phyloP scores from a whole-genome alignment of 202 grass and related monocot genomes.

The Setaria italica region DNA sequence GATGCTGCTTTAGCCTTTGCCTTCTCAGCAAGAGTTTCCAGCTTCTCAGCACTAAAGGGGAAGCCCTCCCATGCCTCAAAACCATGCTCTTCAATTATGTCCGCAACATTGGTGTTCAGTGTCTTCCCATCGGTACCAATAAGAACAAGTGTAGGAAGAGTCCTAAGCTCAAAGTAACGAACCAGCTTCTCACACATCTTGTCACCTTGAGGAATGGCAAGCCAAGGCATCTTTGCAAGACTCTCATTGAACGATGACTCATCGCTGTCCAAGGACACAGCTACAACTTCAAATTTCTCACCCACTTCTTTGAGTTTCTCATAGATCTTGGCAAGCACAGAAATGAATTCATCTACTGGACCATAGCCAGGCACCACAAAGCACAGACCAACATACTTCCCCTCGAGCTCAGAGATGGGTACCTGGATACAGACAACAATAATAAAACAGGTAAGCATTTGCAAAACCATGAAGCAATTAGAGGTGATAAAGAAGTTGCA shows the following conservation, averaged over 20 bases:
- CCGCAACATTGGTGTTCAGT: slow-evolving; percentile 56
- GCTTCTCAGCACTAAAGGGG: slow-evolving; percentile 75
- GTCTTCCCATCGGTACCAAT: slow-evolving; percentile 90
- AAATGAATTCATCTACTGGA: slow-evolving; percentile 57
- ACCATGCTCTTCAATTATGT: slow-evolving; percentile 69
- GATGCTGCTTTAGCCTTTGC: slow-evolving; percentile 63
- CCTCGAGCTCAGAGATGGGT: slow-evolving; percentile 75
- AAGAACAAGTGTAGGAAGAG: slow-evolving; percentile 73
- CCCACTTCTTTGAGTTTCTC: slow-evolving; percentile 74
- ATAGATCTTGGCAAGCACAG: slow-evolving; percentile 67
- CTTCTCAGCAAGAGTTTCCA: slow-evolving; percentile 72
- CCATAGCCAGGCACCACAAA: slow-evolving; percentile 39
- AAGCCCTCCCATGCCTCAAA: slow-evolving; percentile 77
- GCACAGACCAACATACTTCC: slow-evolving; percentile 76
- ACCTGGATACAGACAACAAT: slow-evolving; percentile 56
- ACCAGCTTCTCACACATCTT: slow-evolving; percentile 63
- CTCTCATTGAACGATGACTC: slow-evolving; percentile 56
- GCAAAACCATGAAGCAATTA: background rate
- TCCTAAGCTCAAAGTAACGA: slow-evolving; percentile 73
- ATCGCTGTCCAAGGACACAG: slow-evolving; percentile 58
- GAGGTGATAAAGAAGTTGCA: slow-evolving; percentile 11
- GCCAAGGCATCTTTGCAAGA: slow-evolving; percentile 71
- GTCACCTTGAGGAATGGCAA: slow-evolving; percentile 76
- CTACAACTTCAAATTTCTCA: slow-evolving; percentile 78
- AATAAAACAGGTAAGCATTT: slow-evolving; percentile 35